Base-by-base conservation (phyloP, 148 eudicot species). In the Euryodendron excelsum region DNA sequence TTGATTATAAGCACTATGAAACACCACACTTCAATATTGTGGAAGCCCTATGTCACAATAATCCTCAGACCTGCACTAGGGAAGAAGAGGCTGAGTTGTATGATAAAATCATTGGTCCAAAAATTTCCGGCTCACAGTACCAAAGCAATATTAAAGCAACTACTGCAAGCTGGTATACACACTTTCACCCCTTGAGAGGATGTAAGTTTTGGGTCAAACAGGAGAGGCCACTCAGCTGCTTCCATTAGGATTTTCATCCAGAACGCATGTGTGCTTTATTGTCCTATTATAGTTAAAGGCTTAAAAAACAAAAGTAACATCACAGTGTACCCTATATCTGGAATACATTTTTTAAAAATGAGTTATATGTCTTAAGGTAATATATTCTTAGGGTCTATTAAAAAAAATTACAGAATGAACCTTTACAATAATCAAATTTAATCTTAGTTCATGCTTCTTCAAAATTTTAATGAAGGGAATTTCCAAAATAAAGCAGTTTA, bases 101-200 rank as follows among this genome's bases (percentile, higher is more conserved):
- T 21, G 6, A 23, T 36, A 66, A 14, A 20, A 23, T 1, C 2
- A 25, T 36, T 36, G 39, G 10, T 66, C 45, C 45, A 36, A 36
- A 3, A 14, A 66, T 36, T 66, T 66, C 41, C 23, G n/a, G 41
- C 27, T 66, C 3, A 36, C 45, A 36, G 70, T 66, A 20, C 69
- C 70, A 36, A 66, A 36, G 69, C 69, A 33, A 20, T 36, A 34
- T 66, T 66, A 66, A 66, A 30, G 68, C 68, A 63, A 63, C 17
- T 18, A 33, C 31, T 33, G 30, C 39, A 20, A 36, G 45, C 70
- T 23, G 14, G 39, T 21, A 31, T 21, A 33, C 5, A 45, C 70
- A 66, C 45, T 66, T 66, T 23, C 18, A 36, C 20, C 45, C 47
- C 39, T 36, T 36, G 11, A 36, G 25, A n/a, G n/a, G n/a, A 20